Conservation (phyloP, 129 eudicot genomes). For the Rutidosis leptorrhynchoides region DNA sequence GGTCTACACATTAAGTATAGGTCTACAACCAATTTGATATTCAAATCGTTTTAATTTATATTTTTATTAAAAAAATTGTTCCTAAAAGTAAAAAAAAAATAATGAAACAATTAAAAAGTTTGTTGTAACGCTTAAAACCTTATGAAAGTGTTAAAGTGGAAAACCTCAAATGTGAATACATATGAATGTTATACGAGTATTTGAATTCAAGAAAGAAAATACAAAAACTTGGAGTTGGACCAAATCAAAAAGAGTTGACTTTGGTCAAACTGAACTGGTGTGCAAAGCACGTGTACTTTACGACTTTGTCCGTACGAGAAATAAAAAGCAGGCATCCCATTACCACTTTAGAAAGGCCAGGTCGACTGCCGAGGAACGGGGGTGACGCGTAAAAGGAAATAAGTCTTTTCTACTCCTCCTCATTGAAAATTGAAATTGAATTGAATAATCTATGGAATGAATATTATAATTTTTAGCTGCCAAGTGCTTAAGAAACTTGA, state of each 20-base stretch:
- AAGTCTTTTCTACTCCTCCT: background rate
- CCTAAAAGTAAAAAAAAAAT: too few species aligned
- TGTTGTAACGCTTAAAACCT: background rate
- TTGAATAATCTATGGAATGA: too few species aligned
- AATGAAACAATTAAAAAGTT: too few species aligned
- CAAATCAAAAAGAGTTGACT: background rate
- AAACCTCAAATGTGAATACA: background rate
- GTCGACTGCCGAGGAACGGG: background rate
- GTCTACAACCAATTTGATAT: too few species aligned
- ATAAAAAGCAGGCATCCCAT: background rate
- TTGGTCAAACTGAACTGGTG: background rate
- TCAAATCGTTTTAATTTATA: too few species aligned
- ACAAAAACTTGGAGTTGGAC: background rate
- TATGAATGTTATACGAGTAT: too few species aligned
- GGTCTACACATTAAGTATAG: too few species aligned
- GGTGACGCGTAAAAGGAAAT: background rate
- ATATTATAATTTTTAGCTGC: too few species aligned
- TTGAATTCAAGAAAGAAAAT: background rate
- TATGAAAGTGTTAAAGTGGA: background rate
- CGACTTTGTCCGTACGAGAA: background rate
- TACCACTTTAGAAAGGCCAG: background rate
- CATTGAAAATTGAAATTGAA: too few species aligned
- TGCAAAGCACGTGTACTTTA: conserved; percentile 1
- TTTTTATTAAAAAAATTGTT: too few species aligned
- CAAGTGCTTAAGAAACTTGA: too few species aligned